Conservation (phyloP, 345 rosid genomes). For the Psidium friedrichsthalianum region DNA sequence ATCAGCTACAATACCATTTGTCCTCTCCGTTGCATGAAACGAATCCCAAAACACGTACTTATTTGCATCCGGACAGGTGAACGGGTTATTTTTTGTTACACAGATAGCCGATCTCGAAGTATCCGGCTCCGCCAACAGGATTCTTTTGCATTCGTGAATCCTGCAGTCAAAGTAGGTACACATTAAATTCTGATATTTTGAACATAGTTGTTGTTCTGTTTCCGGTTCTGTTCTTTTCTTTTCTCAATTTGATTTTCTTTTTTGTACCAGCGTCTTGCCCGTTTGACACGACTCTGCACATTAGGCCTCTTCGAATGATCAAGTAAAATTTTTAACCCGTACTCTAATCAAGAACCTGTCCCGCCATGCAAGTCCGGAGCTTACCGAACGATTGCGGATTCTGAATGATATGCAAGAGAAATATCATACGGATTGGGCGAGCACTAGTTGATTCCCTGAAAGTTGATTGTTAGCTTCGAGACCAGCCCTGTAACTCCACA, state of each 20-base stretch:
- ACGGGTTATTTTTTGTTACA: conserved; percentile 33
- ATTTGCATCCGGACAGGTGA: conserved; percentile 52
- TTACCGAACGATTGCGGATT: conserved; percentile 46
- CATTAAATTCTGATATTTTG: not conserved
- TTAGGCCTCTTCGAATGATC: not conserved
- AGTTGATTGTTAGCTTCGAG: conserved; percentile 31
- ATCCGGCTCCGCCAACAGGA: conserved; percentile 75
- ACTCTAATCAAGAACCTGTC: not conserved
- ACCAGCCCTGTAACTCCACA: conserved; percentile 23
- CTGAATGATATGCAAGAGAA: conserved; percentile 32
- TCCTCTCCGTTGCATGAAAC: conserved; percentile 63
- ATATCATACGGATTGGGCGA: conserved; percentile 32
- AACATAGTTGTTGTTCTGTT: not conserved
- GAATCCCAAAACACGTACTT: conserved; percentile 60
- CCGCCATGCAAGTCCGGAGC: not conserved
- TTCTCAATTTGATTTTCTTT: not conserved
- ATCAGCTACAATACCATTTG: conserved; percentile 26
- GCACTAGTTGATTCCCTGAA: conserved; percentile 28
- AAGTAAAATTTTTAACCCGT: not conserved
- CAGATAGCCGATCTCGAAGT: conserved; percentile 54
- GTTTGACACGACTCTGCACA: not conserved
- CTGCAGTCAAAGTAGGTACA: conserved; percentile 13
- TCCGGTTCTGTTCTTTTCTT: not conserved
- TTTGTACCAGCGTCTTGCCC: not conserved
- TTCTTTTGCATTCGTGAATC: conserved; percentile 34